Percentiles rank a stretch among this genome's conserved stretches.
These are phyloP conservation scores for Stagonosporopsis rhizophila DNA, from an alignment of 2,329 filamentous ascomycete species.

Conservation along the genomic window DNA sequence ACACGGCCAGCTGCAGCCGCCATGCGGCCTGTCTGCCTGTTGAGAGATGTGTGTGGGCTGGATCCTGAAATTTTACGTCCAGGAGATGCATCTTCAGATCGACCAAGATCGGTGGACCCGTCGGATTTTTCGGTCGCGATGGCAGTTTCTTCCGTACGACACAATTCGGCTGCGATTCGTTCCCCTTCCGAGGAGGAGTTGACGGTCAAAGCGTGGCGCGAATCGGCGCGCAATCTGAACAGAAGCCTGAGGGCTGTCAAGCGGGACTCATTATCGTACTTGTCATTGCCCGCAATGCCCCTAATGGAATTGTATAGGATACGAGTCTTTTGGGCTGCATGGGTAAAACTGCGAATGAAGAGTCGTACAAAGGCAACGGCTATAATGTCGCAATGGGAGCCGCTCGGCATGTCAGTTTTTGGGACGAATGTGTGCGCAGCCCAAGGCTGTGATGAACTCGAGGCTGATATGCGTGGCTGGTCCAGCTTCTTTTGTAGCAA, in stretches of 20 bases:
- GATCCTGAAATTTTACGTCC: constrained; percentile 38
- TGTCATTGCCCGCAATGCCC: constrained; percentile 40
- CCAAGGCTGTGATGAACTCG: constrained; percentile 28
- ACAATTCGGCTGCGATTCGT: constrained; percentile 74
- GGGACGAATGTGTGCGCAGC: constrained; percentile 23
- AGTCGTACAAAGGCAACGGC: constrained; percentile 75
- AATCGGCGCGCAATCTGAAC: constrained; percentile 84
- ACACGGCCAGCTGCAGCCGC: constrained; percentile 37
- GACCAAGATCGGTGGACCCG: constrained; percentile 37
- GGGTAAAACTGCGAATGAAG: constrained; percentile 76
- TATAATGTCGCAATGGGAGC: constrained; percentile 73
- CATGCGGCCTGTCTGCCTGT: constrained; percentile 36
- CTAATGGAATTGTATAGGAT: constrained; percentile 50
- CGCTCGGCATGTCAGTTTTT: constrained; percentile 25
- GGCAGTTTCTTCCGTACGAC: constrained; percentile 65
- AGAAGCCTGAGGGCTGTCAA: constrained; percentile 57
- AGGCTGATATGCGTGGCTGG: constrained; percentile 25
- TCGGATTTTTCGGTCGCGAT: constrained; percentile 54
- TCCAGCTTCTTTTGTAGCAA: constrained; percentile 53
- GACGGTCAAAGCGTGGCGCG: constrained; percentile 77
- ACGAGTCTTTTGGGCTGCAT: constrained; percentile 68
- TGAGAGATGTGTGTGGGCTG: constrained; percentile 45
- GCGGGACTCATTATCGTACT: constrained; percentile 47
- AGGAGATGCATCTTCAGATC: constrained; percentile 41
- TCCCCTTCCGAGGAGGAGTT: constrained; percentile 74